These are phyloP conservation scores for Lavandula angustifolia DNA, from an alignment of 257 asterid species.

Conservation along the genomic window DNA sequence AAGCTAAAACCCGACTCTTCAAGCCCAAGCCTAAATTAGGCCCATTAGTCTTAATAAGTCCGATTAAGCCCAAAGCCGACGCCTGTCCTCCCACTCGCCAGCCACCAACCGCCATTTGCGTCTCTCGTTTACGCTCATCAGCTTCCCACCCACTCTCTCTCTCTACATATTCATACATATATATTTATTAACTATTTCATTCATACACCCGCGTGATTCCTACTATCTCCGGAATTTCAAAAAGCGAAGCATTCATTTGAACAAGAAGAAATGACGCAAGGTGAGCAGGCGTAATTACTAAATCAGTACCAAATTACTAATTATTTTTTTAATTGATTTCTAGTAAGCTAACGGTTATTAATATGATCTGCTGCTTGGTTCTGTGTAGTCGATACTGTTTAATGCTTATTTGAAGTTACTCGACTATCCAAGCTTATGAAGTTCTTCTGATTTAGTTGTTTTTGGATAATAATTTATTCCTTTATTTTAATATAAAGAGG, in stretches of 20 bases:
- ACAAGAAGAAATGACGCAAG: slow-evolving; percentile 41
- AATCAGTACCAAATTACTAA: slow-evolving; percentile 14
- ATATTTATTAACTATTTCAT: neutral
- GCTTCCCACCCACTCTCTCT: slow-evolving; percentile 14
- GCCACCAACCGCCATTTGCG: slow-evolving; percentile 39
- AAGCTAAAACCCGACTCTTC: too few relatives aligned
- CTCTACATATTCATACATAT: neutral
- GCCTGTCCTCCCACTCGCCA: slow-evolving; percentile 18
- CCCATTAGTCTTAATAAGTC: too few relatives aligned
- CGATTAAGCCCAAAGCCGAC: neutral
- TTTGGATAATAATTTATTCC: neutral
- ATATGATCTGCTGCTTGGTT: neutral
- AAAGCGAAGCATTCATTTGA: slow-evolving; percentile 14
- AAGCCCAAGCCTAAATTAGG: too few relatives aligned
- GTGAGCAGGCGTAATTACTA: slow-evolving; percentile 22
- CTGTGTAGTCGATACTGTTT: neutral
- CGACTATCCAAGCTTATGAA: neutral
- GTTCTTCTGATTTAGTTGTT: slow-evolving; percentile 18
- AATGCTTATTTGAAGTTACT: slow-evolving; percentile 22
- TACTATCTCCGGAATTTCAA: slow-evolving; percentile 23
- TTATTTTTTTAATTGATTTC: slow-evolving; percentile 1
- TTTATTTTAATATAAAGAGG: slow-evolving; percentile 36
- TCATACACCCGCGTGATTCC: slow-evolving; percentile 6
- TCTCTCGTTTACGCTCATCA: slow-evolving; percentile 23
- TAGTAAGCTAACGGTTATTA: neutral